Base-by-base conservation (phyloP, 352 stramenopile genomes). In the Poterioochromonas sp. region DNA sequence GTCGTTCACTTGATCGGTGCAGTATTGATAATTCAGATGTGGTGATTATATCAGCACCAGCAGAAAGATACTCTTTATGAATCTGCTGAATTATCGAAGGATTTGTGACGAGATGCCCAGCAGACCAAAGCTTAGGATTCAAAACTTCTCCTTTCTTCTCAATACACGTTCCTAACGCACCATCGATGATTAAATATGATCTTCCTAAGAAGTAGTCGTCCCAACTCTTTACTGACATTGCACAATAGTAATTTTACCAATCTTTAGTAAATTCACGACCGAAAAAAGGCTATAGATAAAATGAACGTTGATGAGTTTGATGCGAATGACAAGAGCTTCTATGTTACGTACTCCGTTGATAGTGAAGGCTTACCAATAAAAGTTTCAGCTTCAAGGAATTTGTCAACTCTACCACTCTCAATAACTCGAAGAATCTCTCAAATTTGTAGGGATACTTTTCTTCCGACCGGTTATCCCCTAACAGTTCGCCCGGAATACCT, bases 401-500 rank as follows among this genome's bases (percentile, higher is more conserved):
- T n/a, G n/a, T n/a, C n/a, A n/a, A n/a, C n/a, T n/a, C n/a, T n/a
- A n/a, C n/a, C n/a, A n/a, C n/a, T n/a, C n/a, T n/a, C n/a, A n/a
- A n/a, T n/a, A n/a, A n/a, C n/a, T n/a, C n/a, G n/a, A n/a, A n/a
- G n/a, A n/a, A n/a, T n/a, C n/a, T n/a, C 44, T 53, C 44, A 53
- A 20, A 53, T 53, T 20, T 20, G 8, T 20, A 53, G 8, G 8
- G 44, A 53, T 8, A 53, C 29, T 20, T 94, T 94, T 64, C 80
- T 94, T 2, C 90, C 90, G 0, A 88, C 85, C 0, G 90, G 89
- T 0, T 93, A 93, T 83, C 90, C 90, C 37, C 82, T 86, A 76
- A 90, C 86, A 63, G 88, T 93, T 35, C 22, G 40, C 34, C 80
- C 79, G 51, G 90, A 94, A 80, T 95, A 95, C 84, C 80, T 93